These are phyloP conservation scores for Cercophora sp. DNA, from an alignment of 495 filamentous ascomycete genomes.

Conservation along the genomic window DNA sequence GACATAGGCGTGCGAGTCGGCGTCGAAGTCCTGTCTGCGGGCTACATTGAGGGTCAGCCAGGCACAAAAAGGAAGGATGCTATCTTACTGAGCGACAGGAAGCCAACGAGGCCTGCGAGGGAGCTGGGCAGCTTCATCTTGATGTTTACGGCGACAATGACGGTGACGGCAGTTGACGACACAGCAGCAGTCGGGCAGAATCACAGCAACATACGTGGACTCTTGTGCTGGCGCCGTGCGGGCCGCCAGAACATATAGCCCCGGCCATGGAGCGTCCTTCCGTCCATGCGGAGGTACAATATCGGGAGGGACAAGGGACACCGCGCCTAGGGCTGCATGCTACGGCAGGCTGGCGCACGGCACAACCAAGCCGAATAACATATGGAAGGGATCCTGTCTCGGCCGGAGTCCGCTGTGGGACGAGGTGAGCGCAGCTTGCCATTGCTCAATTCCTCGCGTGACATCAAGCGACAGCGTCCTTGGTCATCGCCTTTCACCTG, in stretches of 20 bases:
- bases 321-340: slow-evolving; percentile 6
- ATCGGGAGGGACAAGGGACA: slow-evolving; percentile 6
- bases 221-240: no score
- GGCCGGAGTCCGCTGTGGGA: not conserved
- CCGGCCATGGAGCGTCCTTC: slow-evolving; percentile 13
- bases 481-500: slow-evolving; percentile 20
- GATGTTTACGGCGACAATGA: not conserved
- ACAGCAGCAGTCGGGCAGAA: slow-evolving; percentile 1
- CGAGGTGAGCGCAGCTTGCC: not conserved
- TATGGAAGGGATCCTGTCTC: slow-evolving; percentile 7
- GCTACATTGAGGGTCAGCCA: slow-evolving; percentile 9
- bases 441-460: not conserved
- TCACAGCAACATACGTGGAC: no score
- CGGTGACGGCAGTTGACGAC: not conserved
- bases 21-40: slow-evolving; percentile 27
- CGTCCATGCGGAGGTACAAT: slow-evolving; percentile 21
- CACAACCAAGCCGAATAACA: slow-evolving; percentile 7
- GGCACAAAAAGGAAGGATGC: no score
- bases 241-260: slow-evolving; percentile 6
- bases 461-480: not conserved
- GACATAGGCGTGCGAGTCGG: slow-evolving; percentile 32
- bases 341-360: not conserved
- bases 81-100: slow-evolving; percentile 26
- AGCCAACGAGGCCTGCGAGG: slow-evolving; percentile 16
- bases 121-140: slow-evolving; percentile 24